phyloP scores from a whole-genome alignment of 2,329 filamentous ascomycete species.

The Camillea tinctor region DNA sequence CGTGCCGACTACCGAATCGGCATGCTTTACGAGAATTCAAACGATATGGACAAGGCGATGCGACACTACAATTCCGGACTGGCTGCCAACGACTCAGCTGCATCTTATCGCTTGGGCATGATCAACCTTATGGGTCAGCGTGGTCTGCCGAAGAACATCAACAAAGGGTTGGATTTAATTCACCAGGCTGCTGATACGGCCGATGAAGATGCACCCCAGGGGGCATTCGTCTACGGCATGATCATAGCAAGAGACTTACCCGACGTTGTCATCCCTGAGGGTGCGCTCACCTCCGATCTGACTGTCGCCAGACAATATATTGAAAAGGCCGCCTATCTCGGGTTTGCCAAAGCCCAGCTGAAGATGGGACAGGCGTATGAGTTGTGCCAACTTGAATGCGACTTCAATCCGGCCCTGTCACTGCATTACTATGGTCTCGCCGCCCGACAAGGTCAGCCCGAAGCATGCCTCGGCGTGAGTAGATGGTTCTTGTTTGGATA shows the following conservation, averaged over 20 bases:
- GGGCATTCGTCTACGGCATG: slow-evolving; percentile 95
- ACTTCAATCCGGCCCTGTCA: slow-evolving; percentile 90
- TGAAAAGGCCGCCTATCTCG: slow-evolving; percentile 92
- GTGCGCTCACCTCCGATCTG: slow-evolving; percentile 68
- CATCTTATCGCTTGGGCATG: slow-evolving; percentile 86
- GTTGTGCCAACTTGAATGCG: slow-evolving; percentile 87
- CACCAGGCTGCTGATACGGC: slow-evolving; percentile 78
- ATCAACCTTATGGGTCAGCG: slow-evolving; percentile 95
- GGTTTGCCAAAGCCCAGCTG: slow-evolving; percentile 92
- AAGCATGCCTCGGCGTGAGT: slow-evolving; percentile 93
- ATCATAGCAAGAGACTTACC: slow-evolving; percentile 85
- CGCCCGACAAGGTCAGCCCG: slow-evolving; percentile 85
- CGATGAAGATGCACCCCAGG: slow-evolving; percentile 95
- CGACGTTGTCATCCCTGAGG: slow-evolving; percentile 78
- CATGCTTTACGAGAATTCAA: slow-evolving; percentile 96
- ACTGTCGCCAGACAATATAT: slow-evolving; percentile 79
- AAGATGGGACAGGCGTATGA: slow-evolving; percentile 98
- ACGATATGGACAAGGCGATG: slow-evolving; percentile 87
- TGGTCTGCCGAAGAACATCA: slow-evolving; percentile 79
- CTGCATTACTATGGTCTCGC: slow-evolving; percentile 95
- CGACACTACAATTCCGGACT: slow-evolving; percentile 86
- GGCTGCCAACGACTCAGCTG: slow-evolving; percentile 79
- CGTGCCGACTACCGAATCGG: slow-evolving; percentile 95
- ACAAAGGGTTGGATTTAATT: slow-evolving; percentile 77
- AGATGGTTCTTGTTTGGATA: slow-evolving; percentile 98